Evolutionary conservation across 2,329 filamentous ascomycete species (phyloP).

Genomic region (Paracamarosporium sp.): DNA sequence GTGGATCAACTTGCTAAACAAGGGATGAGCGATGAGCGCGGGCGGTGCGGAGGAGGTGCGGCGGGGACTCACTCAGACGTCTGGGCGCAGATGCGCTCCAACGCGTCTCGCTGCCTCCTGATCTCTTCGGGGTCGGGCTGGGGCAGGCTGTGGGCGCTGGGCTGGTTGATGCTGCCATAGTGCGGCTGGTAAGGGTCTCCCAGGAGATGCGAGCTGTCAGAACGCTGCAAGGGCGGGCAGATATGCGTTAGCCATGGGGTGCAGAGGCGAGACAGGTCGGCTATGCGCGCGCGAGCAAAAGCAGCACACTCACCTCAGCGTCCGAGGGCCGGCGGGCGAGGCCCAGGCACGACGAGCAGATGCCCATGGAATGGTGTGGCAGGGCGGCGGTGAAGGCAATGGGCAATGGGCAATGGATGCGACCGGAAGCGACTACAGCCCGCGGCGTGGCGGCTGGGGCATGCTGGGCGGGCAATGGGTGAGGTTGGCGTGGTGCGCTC

Average conservation of each 20-base stretch:
- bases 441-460: conserved; percentile 12
- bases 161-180: conserved; percentile 50
- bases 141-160: conserved; percentile 41
- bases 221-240: conserved; percentile 44
- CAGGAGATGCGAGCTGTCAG: conserved; percentile 55
- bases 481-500: conserved; percentile 19
- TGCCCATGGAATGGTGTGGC: conserved; percentile 54
- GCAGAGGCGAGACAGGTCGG: conserved; percentile 7
- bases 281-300: conserved; percentile 10
- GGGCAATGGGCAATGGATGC: no score
- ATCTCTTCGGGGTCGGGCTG: conserved; percentile 58
- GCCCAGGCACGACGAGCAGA: conserved; percentile 58
- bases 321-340: conserved; percentile 51
- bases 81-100: conserved; percentile 57
- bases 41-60: conserved; percentile 3
- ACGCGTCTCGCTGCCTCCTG: conserved; percentile 54
- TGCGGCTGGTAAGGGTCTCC: conserved; percentile 52
- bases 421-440: conserved; percentile 12
- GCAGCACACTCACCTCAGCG: conserved; percentile 47
- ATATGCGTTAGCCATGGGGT: conserved; percentile 27
- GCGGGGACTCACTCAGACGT: conserved; percentile 52
- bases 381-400: no score
- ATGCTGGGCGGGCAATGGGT: conserved; percentile 18
- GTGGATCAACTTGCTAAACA: conserved; percentile 57
- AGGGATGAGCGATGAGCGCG: conserved; percentile 30